phyloP scores from a whole-genome alignment of 148 eudicot species.

The Hydrangea macrophylla region DNA sequence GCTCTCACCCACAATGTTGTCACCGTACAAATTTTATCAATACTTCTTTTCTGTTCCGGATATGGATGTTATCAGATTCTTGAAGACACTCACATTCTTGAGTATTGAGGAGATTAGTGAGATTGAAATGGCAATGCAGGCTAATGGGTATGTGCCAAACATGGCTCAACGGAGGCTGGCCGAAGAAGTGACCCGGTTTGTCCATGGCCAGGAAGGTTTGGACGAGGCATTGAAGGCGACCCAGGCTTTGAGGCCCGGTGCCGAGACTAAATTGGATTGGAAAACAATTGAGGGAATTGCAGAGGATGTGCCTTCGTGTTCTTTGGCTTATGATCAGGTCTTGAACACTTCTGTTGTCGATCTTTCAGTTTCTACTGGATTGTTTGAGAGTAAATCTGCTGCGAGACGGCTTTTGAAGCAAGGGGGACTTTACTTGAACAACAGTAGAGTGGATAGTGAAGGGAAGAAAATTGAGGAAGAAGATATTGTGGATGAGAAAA shows the following conservation, averaged over 20 bases:
- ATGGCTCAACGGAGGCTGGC: conserved; percentile 74
- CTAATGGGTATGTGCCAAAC: conserved; percentile 54
- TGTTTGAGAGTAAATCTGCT: conserved; percentile 78
- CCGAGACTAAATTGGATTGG: conserved; percentile 66
- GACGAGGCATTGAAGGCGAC: conserved; percentile 84
- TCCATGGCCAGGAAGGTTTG: conserved; percentile 80
- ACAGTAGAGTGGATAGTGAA: conserved; percentile 62
- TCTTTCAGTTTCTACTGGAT: conserved; percentile 68
- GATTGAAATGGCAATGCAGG: conserved; percentile 56
- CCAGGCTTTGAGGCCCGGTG: conserved; percentile 74
- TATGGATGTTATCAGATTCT: conserved; percentile 63
- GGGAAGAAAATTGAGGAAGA: conserved; percentile 56
- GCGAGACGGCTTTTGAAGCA: conserved; percentile 82
- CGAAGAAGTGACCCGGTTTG: conserved; percentile 79
- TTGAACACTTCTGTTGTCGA: conserved; percentile 48
- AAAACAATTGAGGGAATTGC: conserved; percentile 67
- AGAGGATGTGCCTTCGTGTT: conserved; percentile 71
- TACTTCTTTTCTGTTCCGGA: conserved; percentile 78
- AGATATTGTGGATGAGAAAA: conserved; percentile 81
- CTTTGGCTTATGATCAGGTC: conserved; percentile 42
- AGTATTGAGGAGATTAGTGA: conserved; percentile 56
- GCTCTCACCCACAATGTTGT: conserved; percentile 66
- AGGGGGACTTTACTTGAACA: conserved; percentile 84
- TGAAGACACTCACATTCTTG: conserved; percentile 70
- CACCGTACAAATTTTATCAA: conserved; percentile 88